Percentiles rank a stretch among this genome's conserved stretches.
These are phyloP conservation scores for Brassica incana DNA, from an alignment of 345 rosid species.

Conservation along the genomic window DNA sequence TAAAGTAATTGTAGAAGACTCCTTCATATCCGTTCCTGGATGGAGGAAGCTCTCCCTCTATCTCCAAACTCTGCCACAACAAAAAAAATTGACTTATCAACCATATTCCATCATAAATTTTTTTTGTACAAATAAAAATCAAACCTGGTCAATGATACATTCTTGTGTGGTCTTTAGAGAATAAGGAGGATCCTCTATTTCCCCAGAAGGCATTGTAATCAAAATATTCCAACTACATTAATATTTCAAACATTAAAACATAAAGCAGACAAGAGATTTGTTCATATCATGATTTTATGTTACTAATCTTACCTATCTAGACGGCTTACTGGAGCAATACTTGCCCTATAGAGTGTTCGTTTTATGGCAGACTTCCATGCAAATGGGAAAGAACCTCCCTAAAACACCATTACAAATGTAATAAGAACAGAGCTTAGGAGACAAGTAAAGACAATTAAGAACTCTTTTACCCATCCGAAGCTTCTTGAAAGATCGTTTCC, in stretches of 20 bases:
- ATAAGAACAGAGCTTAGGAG: neutral
- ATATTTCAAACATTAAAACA: slow-evolving; percentile 2
- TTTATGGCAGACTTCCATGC: slow-evolving; percentile 93
- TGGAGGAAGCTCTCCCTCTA: slow-evolving; percentile 66
- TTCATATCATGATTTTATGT: neutral
- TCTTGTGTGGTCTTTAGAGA: slow-evolving; percentile 69
- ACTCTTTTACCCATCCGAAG: slow-evolving; percentile 77
- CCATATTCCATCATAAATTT: slow-evolving; percentile 10
- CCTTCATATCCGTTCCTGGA: slow-evolving; percentile 63
- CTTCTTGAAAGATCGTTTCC: slow-evolving; percentile 94
- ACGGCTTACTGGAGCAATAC: slow-evolving; percentile 55
- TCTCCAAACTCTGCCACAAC: slow-evolving; percentile 47
- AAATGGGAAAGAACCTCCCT: slow-evolving; percentile 98
- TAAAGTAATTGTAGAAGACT: slow-evolving; percentile 90
- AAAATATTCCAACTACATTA: slow-evolving; percentile 72
- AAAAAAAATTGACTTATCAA: neutral
- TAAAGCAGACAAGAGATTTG: slow-evolving; percentile 5
- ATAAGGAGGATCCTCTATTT: slow-evolving; percentile 69
- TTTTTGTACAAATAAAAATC: neutral
- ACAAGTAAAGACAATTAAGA: neutral
- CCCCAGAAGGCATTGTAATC: slow-evolving; percentile 70
- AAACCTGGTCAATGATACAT: slow-evolving; percentile 63
- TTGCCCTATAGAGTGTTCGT: slow-evolving; percentile 68
- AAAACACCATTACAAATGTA: slow-evolving; percentile 15
- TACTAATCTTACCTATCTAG: slow-evolving; percentile 62